Evolutionary conservation across 2,329 filamentous ascomycete species (phyloP).

Genomic region (Stemphylium beticola): DNA sequence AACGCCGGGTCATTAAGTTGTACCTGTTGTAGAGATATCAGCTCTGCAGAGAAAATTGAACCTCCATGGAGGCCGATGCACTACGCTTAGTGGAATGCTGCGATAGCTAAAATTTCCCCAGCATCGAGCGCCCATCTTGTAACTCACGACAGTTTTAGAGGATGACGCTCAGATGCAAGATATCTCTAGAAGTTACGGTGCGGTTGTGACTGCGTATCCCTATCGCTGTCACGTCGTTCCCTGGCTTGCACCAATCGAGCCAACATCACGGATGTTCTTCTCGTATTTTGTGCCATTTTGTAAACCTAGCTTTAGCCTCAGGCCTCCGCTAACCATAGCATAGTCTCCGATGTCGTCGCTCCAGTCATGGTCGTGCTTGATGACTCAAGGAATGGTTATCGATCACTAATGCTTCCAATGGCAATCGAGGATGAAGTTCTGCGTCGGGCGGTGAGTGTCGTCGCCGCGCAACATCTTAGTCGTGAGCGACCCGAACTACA

Average conservation of each 20-base stretch:
- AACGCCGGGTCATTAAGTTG: no score
- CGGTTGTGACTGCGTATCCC: not conserved
- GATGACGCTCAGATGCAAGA: no score
- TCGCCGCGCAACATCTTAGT: conserved; percentile 50
- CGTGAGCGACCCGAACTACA: conserved; percentile 40
- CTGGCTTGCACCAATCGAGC: conserved; percentile 33
- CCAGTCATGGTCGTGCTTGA: conserved; percentile 52
- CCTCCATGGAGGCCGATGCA: no score
- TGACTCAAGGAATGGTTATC: conserved; percentile 47
- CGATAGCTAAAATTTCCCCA: no score
- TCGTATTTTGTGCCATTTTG: conserved; percentile 39
- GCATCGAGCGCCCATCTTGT: no score
- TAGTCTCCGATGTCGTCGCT: conserved; percentile 48
- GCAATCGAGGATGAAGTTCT: conserved; percentile 48
- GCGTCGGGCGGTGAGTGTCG: conserved; percentile 48
- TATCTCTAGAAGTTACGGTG: not conserved
- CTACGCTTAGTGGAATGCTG: no score
- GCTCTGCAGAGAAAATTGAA: no score
- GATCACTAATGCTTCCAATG: conserved; percentile 50
- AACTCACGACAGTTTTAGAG: no score
- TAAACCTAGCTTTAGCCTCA: not conserved
- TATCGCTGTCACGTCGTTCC: conserved; percentile 15
- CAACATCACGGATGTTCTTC: conserved; percentile 47
- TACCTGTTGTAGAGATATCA: no score
- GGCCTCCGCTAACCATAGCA: not conserved